Conservation (phyloP, 129 eudicot genomes). For the Chrysanthemum makinoi region DNA sequence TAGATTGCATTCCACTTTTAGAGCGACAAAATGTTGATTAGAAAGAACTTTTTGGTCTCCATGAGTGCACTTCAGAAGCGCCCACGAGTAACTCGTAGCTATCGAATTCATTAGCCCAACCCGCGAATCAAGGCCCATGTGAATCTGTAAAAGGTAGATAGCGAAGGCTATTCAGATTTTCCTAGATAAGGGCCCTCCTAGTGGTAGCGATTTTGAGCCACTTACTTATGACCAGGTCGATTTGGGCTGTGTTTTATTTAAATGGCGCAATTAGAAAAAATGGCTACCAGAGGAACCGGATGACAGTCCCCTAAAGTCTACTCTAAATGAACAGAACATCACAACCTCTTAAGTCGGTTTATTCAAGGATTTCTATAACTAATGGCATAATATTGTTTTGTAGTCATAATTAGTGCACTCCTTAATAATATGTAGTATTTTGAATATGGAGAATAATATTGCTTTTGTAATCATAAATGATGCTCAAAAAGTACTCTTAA, state of each 20-base stretch:
- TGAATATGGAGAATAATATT: no score
- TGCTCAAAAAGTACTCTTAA: no score
- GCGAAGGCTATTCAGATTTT: slow-evolving; percentile 13
- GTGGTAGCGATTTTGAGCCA: background rate
- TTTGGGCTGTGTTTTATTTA: slow-evolving; percentile 3
- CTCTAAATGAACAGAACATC: background rate
- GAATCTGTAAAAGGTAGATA: slow-evolving; percentile 44
- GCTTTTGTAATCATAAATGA: no score
- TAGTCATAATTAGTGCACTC: background rate
- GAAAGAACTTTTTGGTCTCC: slow-evolving; percentile 69
- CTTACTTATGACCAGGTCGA: background rate
- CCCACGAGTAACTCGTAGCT: slow-evolving; percentile 75
- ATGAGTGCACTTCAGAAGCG: slow-evolving; percentile 76
- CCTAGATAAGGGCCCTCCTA: background rate
- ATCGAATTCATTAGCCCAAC: slow-evolving; percentile 55
- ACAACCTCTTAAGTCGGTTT: background rate
- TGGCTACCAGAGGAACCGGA: background rate
- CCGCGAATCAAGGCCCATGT: slow-evolving; percentile 69
- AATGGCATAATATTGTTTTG: background rate
- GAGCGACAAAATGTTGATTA: slow-evolving; percentile 57
- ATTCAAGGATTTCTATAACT: background rate
- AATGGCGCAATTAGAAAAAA: background rate
- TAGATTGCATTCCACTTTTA: slow-evolving; percentile 88
- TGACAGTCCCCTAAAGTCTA: background rate
- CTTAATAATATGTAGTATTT: no score